Conservation (phyloP, 2,329 filamentous ascomycete species). For the Drechmeria coniospora region DNA sequence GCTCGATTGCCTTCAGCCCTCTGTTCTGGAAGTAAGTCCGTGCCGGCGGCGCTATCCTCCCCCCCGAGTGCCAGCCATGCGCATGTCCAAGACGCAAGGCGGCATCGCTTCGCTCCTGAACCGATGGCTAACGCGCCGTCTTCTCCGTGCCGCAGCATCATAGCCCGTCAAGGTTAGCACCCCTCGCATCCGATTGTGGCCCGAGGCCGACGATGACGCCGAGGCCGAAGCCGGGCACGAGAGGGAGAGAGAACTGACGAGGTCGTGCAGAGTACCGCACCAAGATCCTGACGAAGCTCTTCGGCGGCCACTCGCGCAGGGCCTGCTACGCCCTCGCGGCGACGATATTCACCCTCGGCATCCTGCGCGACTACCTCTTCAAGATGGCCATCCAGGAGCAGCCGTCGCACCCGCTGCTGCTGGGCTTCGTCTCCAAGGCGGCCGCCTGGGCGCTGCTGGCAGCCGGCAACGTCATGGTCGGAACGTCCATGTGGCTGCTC, state of each 20-base stretch:
- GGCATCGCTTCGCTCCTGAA: no score
- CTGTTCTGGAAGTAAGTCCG: constrained; percentile 98
- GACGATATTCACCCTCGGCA: constrained; percentile 81
- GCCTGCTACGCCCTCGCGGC: constrained; percentile 84
- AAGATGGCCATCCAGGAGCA: constrained; percentile 64
- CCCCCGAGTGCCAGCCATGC: no score
- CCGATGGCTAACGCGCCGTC: constrained; percentile 1
- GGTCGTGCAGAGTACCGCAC: constrained; percentile 65
- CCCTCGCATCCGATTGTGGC: constrained; percentile 5
- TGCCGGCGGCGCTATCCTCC: no score
- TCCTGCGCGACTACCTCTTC: constrained; percentile 79
- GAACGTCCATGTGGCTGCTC: constrained; percentile 80
- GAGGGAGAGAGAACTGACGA: constrained; percentile 1
- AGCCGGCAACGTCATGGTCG: constrained; percentile 66
- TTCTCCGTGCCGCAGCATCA: constrained; percentile 39
- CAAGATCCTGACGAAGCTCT: constrained; percentile 75
- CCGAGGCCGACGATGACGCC: constrained; percentile 5
- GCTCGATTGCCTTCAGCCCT: constrained; percentile 83
- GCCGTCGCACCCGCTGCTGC: constrained; percentile 60
- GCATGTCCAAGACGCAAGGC: no score
- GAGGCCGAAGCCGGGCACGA: constrained; percentile 3
- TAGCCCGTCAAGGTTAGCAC: constrained; percentile 58
- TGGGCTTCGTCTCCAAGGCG: constrained; percentile 41
- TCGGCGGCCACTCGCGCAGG: constrained; percentile 57
- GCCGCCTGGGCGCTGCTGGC: constrained; percentile 58